Evolutionary conservation across 208 protist species (phyloP).

Genomic region (Endotrypanum monterogeii): DNA sequence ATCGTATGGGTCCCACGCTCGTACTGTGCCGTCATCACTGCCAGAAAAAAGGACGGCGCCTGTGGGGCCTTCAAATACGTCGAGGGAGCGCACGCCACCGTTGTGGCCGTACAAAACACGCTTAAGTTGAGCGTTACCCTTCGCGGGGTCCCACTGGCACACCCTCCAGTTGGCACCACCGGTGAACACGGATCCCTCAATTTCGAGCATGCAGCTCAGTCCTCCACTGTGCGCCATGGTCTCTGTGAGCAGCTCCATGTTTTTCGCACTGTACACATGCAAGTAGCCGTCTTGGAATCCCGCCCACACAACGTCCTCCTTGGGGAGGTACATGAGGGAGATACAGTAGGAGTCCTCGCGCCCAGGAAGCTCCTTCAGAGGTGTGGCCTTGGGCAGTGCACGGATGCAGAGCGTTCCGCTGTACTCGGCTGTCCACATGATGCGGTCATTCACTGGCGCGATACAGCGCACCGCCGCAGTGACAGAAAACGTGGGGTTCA

Average conservation of each 20-base stretch:
- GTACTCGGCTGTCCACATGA: slow-evolving; percentile 75
- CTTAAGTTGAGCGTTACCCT: slow-evolving; percentile 23
- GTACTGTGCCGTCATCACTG: slow-evolving; percentile 73
- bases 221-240: slow-evolving; percentile 30
- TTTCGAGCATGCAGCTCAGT: slow-evolving; percentile 30
- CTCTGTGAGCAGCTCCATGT: slow-evolving; percentile 45
- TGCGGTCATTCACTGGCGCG: slow-evolving; percentile 62
- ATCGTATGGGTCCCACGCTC: slow-evolving; percentile 81
- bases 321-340: slow-evolving; percentile 56
- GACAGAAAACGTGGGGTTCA: slow-evolving; percentile 62
- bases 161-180: slow-evolving; percentile 83
- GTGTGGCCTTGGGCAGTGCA: slow-evolving; percentile 60
- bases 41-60: slow-evolving; percentile 81
- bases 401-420: slow-evolving; percentile 74
- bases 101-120: slow-evolving; percentile 67
- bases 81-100: slow-evolving; percentile 63
- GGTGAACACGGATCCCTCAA: slow-evolving; percentile 75
- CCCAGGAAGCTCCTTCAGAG: slow-evolving; percentile 47
- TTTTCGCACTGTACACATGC: slow-evolving; percentile 63
- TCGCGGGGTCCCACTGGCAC: slow-evolving; percentile 54
- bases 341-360: slow-evolving; percentile 62
- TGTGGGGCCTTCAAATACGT: slow-evolving; percentile 52
- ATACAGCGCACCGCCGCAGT: slow-evolving; percentile 48
- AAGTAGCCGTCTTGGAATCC: slow-evolving; percentile 82
- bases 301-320: slow-evolving; percentile 59